Percentiles rank a stretch among this genome's conserved stretches.
phyloP scores from a whole-genome alignment of 108 stramenopile genomes.

The Epithemia pelagica region DNA sequence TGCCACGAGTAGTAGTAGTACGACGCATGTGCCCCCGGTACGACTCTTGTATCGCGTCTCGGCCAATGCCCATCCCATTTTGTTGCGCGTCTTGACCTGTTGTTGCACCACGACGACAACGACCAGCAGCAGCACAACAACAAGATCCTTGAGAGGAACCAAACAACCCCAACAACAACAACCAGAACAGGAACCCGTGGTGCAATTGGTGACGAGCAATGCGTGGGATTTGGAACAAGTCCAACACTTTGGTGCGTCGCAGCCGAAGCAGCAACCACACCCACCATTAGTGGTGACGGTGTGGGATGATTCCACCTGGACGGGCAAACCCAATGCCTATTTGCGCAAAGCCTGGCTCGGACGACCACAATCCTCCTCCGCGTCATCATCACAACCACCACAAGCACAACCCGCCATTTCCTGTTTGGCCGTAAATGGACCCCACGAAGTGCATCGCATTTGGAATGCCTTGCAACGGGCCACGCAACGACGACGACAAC shows the following conservation, averaged over 20 bases:
- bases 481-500: background rate
- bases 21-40: background rate
- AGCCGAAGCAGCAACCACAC: background rate
- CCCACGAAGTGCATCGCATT: slow-evolving; percentile 22
- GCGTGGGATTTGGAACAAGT: slow-evolving; percentile 16
- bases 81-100: slow-evolving; percentile 20
- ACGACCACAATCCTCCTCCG: too few relatives aligned
- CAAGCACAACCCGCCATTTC: background rate
- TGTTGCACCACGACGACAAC: too few relatives aligned
- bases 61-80: slow-evolving; percentile 18
- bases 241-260: background rate
- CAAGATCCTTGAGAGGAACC: too few relatives aligned
- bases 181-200: background rate
- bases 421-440: slow-evolving; percentile 21
- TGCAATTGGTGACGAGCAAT: slow-evolving; percentile 17
- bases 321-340: slow-evolving; percentile 30
- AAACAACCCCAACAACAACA: too few relatives aligned
- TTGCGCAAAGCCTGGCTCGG: slow-evolving; percentile 7
- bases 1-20: background rate
- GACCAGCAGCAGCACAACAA: too few relatives aligned
- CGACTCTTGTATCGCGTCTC: slow-evolving; percentile 17
- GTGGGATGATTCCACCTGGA: slow-evolving; percentile 21
- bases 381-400: too few relatives aligned
- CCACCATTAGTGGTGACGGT: background rate
- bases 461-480: slow-evolving; percentile 5